Percentiles rank a stretch among this genome's conserved stretches.
Conservation (phyloP, 331 rosid genomes). For the Acacia pycnantha region DNA sequence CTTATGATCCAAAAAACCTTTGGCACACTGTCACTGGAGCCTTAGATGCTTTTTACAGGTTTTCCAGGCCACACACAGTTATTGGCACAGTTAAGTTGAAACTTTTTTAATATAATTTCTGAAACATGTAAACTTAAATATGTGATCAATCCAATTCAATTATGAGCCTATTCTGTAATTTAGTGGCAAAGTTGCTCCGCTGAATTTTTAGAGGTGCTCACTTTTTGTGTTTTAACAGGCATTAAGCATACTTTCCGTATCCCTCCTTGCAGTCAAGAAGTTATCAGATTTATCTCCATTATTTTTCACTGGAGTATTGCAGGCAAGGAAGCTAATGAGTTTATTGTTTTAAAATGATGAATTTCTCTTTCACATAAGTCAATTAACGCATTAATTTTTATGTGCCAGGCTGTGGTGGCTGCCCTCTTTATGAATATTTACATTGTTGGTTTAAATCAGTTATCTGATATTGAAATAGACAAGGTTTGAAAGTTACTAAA, state of each 20-base stretch:
- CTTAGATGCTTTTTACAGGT: slow-evolving; percentile 81
- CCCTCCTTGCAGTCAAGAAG: slow-evolving; percentile 78
- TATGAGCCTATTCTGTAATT: background rate
- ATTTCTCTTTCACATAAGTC: background rate
- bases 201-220: slow-evolving; percentile 19
- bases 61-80: slow-evolving; percentile 94
- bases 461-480: slow-evolving; percentile 90
- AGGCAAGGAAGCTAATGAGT: slow-evolving; percentile 53
- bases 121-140: slow-evolving; percentile 5
- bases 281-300: slow-evolving; percentile 77
- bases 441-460: slow-evolving; percentile 89
- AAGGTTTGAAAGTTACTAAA: slow-evolving; percentile 54
- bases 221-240: slow-evolving; percentile 52
- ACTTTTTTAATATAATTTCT: background rate
- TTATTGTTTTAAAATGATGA: slow-evolving; percentile 6
- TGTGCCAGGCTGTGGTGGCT: slow-evolving; percentile 87
- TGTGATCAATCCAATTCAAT: slow-evolving; percentile 9
- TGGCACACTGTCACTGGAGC: slow-evolving; percentile 37
- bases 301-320: slow-evolving; percentile 73
- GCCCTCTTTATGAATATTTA: slow-evolving; percentile 93
- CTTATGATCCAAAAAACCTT: slow-evolving; percentile 44
- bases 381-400: slow-evolving; percentile 10
- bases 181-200: background rate
- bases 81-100: slow-evolving; percentile 84
- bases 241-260: slow-evolving; percentile 85